Percentiles rank a stretch among this genome's conserved stretches.
Conservation (phyloP, 2,329 filamentous ascomycete genomes). For the Cladophialophora chaetospira region DNA sequence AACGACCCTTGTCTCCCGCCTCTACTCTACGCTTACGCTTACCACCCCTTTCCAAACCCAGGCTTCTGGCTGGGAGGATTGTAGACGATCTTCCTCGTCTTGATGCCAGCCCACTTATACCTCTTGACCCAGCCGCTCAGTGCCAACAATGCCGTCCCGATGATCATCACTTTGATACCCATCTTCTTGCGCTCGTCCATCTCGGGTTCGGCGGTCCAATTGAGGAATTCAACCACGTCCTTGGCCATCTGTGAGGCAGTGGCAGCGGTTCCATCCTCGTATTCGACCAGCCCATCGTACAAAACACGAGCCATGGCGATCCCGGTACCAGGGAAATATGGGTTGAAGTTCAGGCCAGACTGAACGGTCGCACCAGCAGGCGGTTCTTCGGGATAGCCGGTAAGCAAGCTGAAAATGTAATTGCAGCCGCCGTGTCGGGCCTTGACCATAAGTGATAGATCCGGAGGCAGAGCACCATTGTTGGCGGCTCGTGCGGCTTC, state of each 20-base stretch:
- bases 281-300: conserved; percentile 96
- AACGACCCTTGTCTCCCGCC: not conserved
- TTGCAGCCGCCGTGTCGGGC: conserved; percentile 95
- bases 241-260: conserved; percentile 99
- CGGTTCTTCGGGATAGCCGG: conserved; percentile 94
- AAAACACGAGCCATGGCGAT: conserved; percentile 99
- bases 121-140: conserved; percentile 97
- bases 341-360: conserved; percentile 98
- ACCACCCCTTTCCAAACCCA: conserved; percentile 10
- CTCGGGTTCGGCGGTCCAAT: conserved; percentile 98
- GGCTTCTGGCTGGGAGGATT: conserved; percentile 49
- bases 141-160: conserved; percentile 76
- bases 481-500: conserved; percentile 97
- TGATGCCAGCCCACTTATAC: conserved; percentile 98
- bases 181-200: conserved; percentile 99
- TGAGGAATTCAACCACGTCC: conserved; percentile 97
- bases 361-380: conserved; percentile 84
- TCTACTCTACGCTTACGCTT: conserved; percentile 3
- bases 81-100: conserved; percentile 92
- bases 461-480: conserved; percentile 94
- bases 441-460: conserved; percentile 98
- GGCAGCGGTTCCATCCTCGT: conserved; percentile 93
- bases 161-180: conserved; percentile 92
- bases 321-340: conserved; percentile 95
- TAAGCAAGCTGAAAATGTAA: conserved; percentile 97